A percentile compares a stretch with the other conserved stretches of the same genome.
These are phyloP conservation scores for Schwanniomyces pseudopolymorphus DNA, from an alignment of 805 yeast genomes.

Conservation along the genomic window DNA sequence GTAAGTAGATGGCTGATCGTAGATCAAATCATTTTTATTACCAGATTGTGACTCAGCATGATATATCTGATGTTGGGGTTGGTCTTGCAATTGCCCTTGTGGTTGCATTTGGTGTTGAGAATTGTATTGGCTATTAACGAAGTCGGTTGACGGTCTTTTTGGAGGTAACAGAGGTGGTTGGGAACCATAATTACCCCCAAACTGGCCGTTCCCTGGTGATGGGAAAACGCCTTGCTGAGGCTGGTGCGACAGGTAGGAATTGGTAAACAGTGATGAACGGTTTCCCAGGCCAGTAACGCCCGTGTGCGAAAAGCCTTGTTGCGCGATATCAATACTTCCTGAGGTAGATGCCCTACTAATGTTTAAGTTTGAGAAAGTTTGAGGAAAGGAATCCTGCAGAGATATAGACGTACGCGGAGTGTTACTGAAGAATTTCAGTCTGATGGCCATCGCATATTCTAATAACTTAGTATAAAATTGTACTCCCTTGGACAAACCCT, in stretches of 20 bases:
- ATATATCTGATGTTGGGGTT: slow-evolving; percentile 1
- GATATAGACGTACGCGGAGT: background rate
- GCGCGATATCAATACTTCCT: background rate
- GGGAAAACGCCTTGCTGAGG: background rate
- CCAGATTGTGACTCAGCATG: background rate
- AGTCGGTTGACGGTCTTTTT: slow-evolving; percentile 3
- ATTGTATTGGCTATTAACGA: background rate
- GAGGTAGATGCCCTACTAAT: background rate
- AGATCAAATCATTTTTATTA: slow-evolving; percentile 18
- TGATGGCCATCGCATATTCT: slow-evolving; percentile 21
- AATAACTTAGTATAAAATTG: slow-evolving; percentile 59
- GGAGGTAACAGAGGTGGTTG: slow-evolving; percentile 12
- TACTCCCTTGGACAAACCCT: slow-evolving; percentile 61
- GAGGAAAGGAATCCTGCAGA: background rate
- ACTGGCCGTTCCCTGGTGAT: background rate
- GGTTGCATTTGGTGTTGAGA: no score
- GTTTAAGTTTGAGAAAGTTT: background rate
- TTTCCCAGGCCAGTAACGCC: background rate
- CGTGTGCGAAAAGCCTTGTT: background rate
- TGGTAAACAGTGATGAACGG: background rate
- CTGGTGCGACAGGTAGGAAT: background rate
- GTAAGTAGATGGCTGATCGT: slow-evolving; percentile 44
- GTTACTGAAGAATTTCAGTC: background rate
- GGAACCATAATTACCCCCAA: background rate
- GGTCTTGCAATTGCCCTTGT: no score